Conservation (phyloP, 2,329 filamentous ascomycete genomes). For the Alternaria brassicicola region DNA sequence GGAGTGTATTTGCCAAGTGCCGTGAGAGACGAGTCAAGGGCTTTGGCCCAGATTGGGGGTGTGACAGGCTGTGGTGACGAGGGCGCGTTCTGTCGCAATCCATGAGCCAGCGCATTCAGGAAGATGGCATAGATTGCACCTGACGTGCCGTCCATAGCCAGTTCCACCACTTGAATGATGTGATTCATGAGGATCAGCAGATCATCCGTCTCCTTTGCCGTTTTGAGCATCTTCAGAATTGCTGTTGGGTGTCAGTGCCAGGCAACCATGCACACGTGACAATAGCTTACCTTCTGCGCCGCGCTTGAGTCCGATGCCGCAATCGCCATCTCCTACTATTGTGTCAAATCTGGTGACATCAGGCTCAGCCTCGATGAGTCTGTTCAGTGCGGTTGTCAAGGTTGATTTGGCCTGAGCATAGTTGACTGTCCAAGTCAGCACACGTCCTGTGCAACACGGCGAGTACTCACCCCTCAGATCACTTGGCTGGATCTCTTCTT, state of each 20-base stretch:
- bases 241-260: conserved; percentile 39
- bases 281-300: conserved; percentile 71
- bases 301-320: conserved; percentile 82
- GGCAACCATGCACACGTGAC: conserved; percentile 36
- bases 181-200: conserved; percentile 64
- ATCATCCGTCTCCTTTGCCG: conserved; percentile 59
- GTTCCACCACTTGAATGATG: conserved; percentile 69
- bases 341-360: conserved; percentile 74
- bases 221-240: conserved; percentile 52
- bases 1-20: conserved; percentile 81
- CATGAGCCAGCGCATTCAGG: conserved; percentile 80
- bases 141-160: conserved; percentile 75
- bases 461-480: conserved; percentile 57
- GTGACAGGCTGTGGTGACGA: conserved; percentile 54
- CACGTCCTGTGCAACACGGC: neutral
- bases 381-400: conserved; percentile 63
- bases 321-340: conserved; percentile 88
- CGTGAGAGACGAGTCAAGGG: conserved; percentile 70
- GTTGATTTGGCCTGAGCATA: conserved; percentile 57
- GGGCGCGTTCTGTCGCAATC: conserved; percentile 62
- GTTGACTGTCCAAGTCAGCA: conserved; percentile 55
- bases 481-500: conserved; percentile 57
- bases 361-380: conserved; percentile 68
- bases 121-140: conserved; percentile 88
- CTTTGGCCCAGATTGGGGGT: conserved; percentile 65